phyloP scores from a whole-genome alignment of 2,329 filamentous ascomycete genomes.

The Colletotrichum tamarilloi region DNA sequence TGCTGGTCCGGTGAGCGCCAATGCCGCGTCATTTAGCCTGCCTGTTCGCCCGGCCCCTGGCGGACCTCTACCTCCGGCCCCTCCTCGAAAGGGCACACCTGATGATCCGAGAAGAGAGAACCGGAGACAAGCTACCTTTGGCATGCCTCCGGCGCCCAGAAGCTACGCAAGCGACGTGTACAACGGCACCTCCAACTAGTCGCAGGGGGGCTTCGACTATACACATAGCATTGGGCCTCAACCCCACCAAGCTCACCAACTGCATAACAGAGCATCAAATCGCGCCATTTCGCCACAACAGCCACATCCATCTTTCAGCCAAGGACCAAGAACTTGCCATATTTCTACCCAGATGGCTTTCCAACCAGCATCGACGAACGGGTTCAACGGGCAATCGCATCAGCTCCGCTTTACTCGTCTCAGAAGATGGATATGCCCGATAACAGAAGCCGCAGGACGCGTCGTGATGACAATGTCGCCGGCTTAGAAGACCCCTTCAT shows the following conservation, averaged over 20 bases:
- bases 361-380: conserved; percentile 2
- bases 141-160: conserved; percentile 56
- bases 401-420: conserved; percentile 22
- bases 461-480: conserved; percentile 7
- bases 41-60: conserved; percentile 73
- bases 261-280: conserved; percentile 13
- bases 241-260: neutral
- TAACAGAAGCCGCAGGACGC: neutral
- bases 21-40: conserved; percentile 67
- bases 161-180: conserved; percentile 38
- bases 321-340: conserved; percentile 16
- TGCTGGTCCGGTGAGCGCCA: conserved; percentile 54
- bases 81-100: conserved; percentile 65
- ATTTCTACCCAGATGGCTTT: conserved; percentile 23
- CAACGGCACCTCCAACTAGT: conserved; percentile 36
- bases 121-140: conserved; percentile 65
- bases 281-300: conserved; percentile 15
- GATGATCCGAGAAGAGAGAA: conserved; percentile 65
- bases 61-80: conserved; percentile 70
- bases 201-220: conserved; percentile 19
- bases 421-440: conserved; percentile 1
- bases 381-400: conserved; percentile 22
- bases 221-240: conserved; percentile 7
- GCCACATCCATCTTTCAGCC: neutral
- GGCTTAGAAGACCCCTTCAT: conserved; percentile 33